phyloP scores from a whole-genome alignment of 129 eudicot genomes.

The Calendula officinalis region DNA sequence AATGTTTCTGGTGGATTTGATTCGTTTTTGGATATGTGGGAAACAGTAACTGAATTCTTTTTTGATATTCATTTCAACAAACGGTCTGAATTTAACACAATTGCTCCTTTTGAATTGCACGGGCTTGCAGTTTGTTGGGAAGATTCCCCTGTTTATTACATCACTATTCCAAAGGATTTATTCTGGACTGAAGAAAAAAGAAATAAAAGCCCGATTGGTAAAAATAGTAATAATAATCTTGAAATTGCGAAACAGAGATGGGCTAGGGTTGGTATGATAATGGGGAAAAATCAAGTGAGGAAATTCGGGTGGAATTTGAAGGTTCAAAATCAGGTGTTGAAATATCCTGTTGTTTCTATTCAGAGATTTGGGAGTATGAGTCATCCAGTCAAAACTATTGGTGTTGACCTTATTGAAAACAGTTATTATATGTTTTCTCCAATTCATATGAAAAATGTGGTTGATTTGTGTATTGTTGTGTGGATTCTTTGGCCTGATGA shows the following conservation, averaged over 20 bases:
- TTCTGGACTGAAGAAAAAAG: slow-evolving; percentile 39
- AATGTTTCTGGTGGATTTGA: slow-evolving; percentile 67
- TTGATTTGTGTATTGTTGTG: slow-evolving; percentile 69
- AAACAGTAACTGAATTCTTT: slow-evolving; percentile 45
- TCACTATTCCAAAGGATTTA: slow-evolving; percentile 75
- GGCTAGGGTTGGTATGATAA: slow-evolving; percentile 54
- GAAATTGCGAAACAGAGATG: slow-evolving; percentile 67
- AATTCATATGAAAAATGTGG: slow-evolving; percentile 44
- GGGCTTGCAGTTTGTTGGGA: slow-evolving; percentile 95
- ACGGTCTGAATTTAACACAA: slow-evolving; percentile 55
- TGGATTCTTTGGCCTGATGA: slow-evolving; percentile 99
- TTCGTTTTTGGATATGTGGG: slow-evolving; percentile 82
- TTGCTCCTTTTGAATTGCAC: slow-evolving; percentile 69
- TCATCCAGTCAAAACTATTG: slow-evolving; percentile 44
- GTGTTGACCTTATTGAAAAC: slow-evolving; percentile 61
- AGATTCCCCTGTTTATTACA: slow-evolving; percentile 78
- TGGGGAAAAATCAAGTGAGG: slow-evolving; percentile 58
- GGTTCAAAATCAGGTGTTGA: slow-evolving; percentile 82
- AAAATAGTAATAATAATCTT: slow-evolving; percentile 21
- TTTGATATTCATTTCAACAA: slow-evolving; percentile 82
- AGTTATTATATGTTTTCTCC: slow-evolving; percentile 58
- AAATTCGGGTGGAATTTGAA: slow-evolving; percentile 84
- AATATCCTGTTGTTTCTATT: slow-evolving; percentile 65
- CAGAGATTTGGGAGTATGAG: slow-evolving; percentile 56
- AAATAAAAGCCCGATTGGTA: slow-evolving; percentile 22